Base-by-base conservation (phyloP, 2,329 filamentous ascomycete species). In the Diaporthe helianthi region DNA sequence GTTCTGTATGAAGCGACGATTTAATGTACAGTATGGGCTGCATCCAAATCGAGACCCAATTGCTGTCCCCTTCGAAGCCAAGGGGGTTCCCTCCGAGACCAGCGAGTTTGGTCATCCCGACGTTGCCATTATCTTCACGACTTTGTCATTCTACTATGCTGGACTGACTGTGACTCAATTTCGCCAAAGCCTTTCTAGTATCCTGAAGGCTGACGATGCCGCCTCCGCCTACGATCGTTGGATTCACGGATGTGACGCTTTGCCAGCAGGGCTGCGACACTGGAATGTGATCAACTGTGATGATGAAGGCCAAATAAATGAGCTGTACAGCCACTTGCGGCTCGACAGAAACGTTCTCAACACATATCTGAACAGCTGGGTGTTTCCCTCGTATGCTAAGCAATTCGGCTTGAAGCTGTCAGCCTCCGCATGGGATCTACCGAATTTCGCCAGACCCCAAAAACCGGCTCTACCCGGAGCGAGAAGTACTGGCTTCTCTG, bases 41-140 rank as follows among this genome's bases (percentile, higher is more conserved):
- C 83, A 89, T 71, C 83, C 85, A 0, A 54, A 71, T 0, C 82
- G 91, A 17, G 80, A 84, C 49, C 87, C 88, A 0, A 84, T 92
- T 6, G 90, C 90, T 0, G 91, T 93, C 0, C 91, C 91, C 0
- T 93, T 85, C 60, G 82, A 86, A 13, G 88, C 89, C 0, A 92
- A 93, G 68, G 91, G 90, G 2, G 81, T 84, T 0, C 90, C 91
- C 0, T 85, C 84, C 0, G 84, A 87, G 0, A 83, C 87, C 7
- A 86, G 89, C 0, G 90, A 93, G 73, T 93, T 86, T 74, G 87
- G 89, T 0, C 90, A 93, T 72, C 89, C 90, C 0, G 84, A 93
- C 73, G 88, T 91, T 0, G 83, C 87, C 0, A 89, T 93, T 2
- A 41, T 89, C 0, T 80, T 93, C 1, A 93, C 90, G 0, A 89